These are phyloP conservation scores for Raddia guianensis DNA, from an alignment of 176 grass and related monocot species.

Conservation along the genomic window DNA sequence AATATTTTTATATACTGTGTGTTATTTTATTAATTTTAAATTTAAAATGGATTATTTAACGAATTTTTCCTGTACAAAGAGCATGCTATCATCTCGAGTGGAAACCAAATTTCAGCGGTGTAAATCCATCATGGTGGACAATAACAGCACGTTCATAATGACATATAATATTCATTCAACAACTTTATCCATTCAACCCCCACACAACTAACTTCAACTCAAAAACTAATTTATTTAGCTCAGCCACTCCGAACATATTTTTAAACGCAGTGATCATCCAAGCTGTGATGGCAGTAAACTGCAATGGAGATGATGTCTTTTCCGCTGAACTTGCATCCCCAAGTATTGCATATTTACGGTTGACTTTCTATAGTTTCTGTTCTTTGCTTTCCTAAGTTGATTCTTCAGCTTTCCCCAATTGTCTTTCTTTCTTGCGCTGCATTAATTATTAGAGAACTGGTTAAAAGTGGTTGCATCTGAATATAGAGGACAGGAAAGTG, in stretches of 20 bases:
- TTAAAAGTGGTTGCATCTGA: constrained; percentile 2
- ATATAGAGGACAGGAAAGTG: constrained; percentile 1
- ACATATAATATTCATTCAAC: too few relatives aligned
- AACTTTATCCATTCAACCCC: too few relatives aligned
- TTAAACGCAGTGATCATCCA: not conserved
- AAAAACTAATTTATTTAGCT: too few relatives aligned
- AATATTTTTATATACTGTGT: too few relatives aligned
- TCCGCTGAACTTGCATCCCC: constrained; percentile 11
- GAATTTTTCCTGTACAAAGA: too few relatives aligned
- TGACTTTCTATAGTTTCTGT: not conserved
- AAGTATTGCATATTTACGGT: not conserved
- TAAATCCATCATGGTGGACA: constrained; percentile 4
- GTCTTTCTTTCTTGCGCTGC: constrained; percentile 40
- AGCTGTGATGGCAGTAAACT: not conserved
- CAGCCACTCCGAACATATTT: too few relatives aligned
- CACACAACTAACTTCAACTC: too few relatives aligned
- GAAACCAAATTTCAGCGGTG: not conserved
- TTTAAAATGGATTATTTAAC: too few relatives aligned
- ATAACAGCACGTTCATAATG: too few relatives aligned
- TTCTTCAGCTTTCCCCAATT: constrained; percentile 8
- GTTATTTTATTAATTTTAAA: too few relatives aligned
- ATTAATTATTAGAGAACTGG: constrained; percentile 21
- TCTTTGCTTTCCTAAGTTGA: constrained; percentile 42
- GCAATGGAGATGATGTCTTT: not conserved
- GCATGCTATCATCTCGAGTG: not conserved